A percentile compares a stretch with the other conserved stretches of the same genome.
These are phyloP conservation scores for Crithidia expoeki DNA, from an alignment of 208 protist genomes.

Conservation along the genomic window DNA sequence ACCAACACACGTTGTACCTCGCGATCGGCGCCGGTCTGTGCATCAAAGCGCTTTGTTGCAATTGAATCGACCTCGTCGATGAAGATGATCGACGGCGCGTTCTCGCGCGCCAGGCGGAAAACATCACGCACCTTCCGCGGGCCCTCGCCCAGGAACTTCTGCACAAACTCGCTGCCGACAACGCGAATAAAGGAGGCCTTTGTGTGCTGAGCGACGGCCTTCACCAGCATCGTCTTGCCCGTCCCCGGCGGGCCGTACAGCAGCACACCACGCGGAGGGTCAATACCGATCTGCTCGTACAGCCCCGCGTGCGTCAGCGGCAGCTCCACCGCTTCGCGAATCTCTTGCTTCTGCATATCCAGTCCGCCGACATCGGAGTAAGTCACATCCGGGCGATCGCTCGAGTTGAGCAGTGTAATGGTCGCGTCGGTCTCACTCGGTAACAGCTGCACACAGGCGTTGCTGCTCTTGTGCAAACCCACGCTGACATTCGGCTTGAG, in stretches of 20 bases:
- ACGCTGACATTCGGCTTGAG: conserved; percentile 99
- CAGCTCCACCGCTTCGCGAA: conserved; percentile 99
- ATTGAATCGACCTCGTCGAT: conserved; percentile 99
- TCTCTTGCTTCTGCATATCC: conserved; percentile 99
- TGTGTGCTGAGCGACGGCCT: conserved; percentile 99
- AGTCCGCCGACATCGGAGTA: conserved; percentile 99
- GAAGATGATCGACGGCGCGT: conserved; percentile 99
- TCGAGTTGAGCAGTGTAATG: conserved; percentile 94
- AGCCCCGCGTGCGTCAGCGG: conserved; percentile 99
- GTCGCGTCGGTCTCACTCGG: conserved; percentile 98
- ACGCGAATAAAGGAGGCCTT: conserved; percentile 98
- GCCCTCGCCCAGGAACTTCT: conserved; percentile 99
- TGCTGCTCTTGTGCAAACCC: conserved; percentile 98
- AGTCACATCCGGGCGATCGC: conserved; percentile 93
- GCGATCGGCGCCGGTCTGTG: conserved; percentile 98
- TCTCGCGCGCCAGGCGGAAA: conserved; percentile 98
- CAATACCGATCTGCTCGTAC: conserved; percentile 99
- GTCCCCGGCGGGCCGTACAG: conserved; percentile 98
- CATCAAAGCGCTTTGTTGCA: conserved; percentile 99
- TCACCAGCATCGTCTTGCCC: conserved; percentile 99
- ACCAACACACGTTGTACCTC: conserved; percentile 99
- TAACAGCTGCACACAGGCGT: conserved; percentile 98
- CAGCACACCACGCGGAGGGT: conserved; percentile 99
- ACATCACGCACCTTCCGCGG: conserved; percentile 99
- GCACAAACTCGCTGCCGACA: conserved; percentile 99